These are phyloP conservation scores for Crithidia bombi DNA, from an alignment of 208 protist genomes.

Conservation along the genomic window DNA sequence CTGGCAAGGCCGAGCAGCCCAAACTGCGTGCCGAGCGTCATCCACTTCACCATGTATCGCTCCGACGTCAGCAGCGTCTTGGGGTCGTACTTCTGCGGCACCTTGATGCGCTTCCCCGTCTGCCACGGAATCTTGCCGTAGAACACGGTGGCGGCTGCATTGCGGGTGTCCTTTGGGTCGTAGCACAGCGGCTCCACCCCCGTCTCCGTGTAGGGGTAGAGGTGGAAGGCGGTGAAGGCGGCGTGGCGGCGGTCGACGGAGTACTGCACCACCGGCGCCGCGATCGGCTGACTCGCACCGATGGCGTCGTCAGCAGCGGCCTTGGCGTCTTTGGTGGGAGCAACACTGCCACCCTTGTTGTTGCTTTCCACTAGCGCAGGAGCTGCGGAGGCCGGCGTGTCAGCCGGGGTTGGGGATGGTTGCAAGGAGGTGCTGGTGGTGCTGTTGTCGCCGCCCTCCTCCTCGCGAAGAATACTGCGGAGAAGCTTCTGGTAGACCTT, in stretches of 20 bases:
- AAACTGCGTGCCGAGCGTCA: constrained; percentile 66
- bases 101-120: constrained; percentile 87
- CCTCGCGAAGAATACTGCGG: constrained; percentile 31
- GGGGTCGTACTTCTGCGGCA: constrained; percentile 92
- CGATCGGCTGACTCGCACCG: not conserved
- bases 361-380: not conserved
- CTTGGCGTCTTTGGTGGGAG: not conserved
- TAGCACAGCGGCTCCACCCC: constrained; percentile 86
- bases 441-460: not conserved
- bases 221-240: constrained; percentile 81
- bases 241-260: constrained; percentile 72
- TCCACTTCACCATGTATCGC: constrained; percentile 91
- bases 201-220: constrained; percentile 81
- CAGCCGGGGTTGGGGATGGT: not conserved
- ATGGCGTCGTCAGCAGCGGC: not conserved
- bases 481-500: constrained; percentile 74
- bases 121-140: constrained; percentile 87
- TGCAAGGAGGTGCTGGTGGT: not conserved
- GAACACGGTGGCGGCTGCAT: constrained; percentile 69
- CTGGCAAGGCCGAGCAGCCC: constrained; percentile 73
- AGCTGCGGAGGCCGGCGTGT: not conserved
- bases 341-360: constrained; percentile 1
- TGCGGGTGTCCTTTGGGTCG: constrained; percentile 39
- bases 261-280: constrained; percentile 73
- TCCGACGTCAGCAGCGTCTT: constrained; percentile 90